Percentiles rank a stretch among this genome's conserved stretches.
Conservation (phyloP, 805 yeast genomes). For the Candida adriatica region DNA sequence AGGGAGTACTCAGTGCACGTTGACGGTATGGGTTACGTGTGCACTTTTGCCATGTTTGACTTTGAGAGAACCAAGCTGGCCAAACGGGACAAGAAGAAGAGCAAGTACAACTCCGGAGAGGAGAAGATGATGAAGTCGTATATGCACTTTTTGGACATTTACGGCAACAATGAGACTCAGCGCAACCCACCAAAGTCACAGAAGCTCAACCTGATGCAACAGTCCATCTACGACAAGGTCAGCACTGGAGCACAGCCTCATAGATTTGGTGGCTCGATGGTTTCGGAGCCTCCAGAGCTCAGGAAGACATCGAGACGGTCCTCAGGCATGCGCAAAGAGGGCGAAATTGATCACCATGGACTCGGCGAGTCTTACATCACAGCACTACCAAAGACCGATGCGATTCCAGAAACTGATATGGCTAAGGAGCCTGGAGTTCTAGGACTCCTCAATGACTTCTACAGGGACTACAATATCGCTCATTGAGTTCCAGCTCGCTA, state of each 20-base stretch:
- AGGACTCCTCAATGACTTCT: conserved; percentile 76
- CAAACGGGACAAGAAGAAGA: conserved; percentile 24
- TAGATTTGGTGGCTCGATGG: conserved; percentile 4
- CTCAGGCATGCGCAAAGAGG: conserved; percentile 4
- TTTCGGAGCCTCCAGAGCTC: conserved; percentile 8
- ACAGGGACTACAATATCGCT: conserved; percentile 35
- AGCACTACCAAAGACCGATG: conserved; percentile 31
- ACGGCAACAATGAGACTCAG: conserved; percentile 42
- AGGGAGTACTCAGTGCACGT: conserved; percentile 85
- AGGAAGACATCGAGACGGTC: conserved; percentile 2
- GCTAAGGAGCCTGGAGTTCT: conserved; percentile 49
- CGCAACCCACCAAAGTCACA: conserved; percentile 14
- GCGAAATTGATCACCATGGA: conserved; percentile 9
- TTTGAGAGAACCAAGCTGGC: conserved; percentile 52
- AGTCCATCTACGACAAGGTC: conserved; percentile 5
- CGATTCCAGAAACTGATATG: conserved; percentile 23
- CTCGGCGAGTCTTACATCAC: conserved; percentile 40
- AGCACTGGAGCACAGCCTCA: conserved; percentile 5
- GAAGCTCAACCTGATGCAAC: conserved; percentile 6
- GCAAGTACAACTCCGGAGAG: conserved; percentile 40
- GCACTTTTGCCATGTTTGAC: conserved; percentile 90
- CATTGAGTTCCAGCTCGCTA: too few relatives aligned
- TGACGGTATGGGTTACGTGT: conserved; percentile 92
- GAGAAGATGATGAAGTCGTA: conserved; percentile 93
- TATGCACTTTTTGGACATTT: conserved; percentile 79